Evolutionary conservation across 2,329 filamentous ascomycete genomes (phyloP), one percentile per base, ranked within the genome.

Genomic region (Teratosphaeria epicoccoides): DNA sequence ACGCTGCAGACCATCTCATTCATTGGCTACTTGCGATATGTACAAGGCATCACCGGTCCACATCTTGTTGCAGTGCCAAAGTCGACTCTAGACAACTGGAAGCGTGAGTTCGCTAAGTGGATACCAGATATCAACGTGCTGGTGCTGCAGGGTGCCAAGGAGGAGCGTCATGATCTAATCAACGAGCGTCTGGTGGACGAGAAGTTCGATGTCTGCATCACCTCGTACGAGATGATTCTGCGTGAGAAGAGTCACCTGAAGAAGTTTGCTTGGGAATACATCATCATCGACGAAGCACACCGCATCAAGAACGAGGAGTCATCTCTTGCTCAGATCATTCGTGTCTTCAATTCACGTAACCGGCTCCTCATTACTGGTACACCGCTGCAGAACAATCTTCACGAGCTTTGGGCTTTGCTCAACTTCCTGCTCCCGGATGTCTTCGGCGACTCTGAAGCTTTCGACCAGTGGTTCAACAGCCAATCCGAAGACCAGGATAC

Each of bases 271-370:
- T 98, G 93, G 93, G 91, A 98, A 69, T 98, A 98, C 71, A 98
- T 98, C 70, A 95, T 98, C 61, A 95, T 98, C 58, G 93, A 98
- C 63, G 93, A 98, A 65, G 84, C 93, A 2, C 93, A 98, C 70
- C 88, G 93, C 55, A 98, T 98, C 79, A 98, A 98, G 76, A 98
- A 98, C 70, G 93, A 98, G 67, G 89, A 97, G 69, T 98, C 93
- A 0, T 96, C 93, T 0, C 77, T 98, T 2, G 90, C 93, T 2
- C 91, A 97, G 65, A 94, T 97, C 59, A 95, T 98, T 58, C 88
- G 93, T 60, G 75, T 96, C 49, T 98, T 98, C 76, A 88, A 90
- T 71, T 98, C 93, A 4, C 82, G 93, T 66, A 97, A 97, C 68
- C 85, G 93, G 49, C 78, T 98, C 26, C 78, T 98, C 55, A 98